Base-by-base conservation (phyloP, 139 green algal species). In the Spirogloea muscicola region DNA sequence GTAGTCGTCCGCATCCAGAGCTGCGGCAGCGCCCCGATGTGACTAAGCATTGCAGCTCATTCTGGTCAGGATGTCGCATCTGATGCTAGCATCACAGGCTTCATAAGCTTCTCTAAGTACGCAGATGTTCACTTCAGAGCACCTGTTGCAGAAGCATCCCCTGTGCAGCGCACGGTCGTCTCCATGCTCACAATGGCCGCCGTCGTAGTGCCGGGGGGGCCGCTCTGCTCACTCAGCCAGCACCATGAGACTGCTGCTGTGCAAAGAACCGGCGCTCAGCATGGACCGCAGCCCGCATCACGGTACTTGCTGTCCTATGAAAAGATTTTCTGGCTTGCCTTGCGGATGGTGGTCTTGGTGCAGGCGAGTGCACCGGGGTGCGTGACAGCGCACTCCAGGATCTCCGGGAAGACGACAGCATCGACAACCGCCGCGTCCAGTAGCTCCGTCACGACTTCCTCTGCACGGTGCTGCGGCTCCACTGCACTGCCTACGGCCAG, bases 361-460 rank as follows among this genome's bases (percentile, higher is more conserved):
- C 72, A 74, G 10, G 62, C 34, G 21, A 80, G 64, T 18, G 72
- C 72, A 27, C 72, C 72, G 7, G 72, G 72, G 49, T 80, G 72
- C 44, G 16, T 37, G 10, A 80, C 34, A 5, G 46, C 37, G 59
- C 72, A 80, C 44, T 80, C 36, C 39, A 68, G 18, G 3, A 10
- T 80, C 2, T 55, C 61, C 27, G 44, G 68, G 40, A 77, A 42
- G 29, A 42, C 38, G 33, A 76, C 58, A 6, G 68, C 64, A 7
- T 74, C 64, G n/a, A n/a, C n/a, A n/a, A n/a, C n/a, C n/a, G n/a
- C n/a, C n/a, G n/a, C n/a, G n/a, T n/a, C n/a, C n/a, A n/a, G n/a
- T n/a, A n/a, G n/a, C n/a, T n/a, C n/a, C n/a, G n/a, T n/a, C n/a
- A n/a, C n/a, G n/a, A n/a, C n/a, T n/a, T n/a, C n/a, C n/a, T n/a